Conservation (phyloP, 2,329 filamentous ascomycete genomes). For the Aspergillus persii region DNA sequence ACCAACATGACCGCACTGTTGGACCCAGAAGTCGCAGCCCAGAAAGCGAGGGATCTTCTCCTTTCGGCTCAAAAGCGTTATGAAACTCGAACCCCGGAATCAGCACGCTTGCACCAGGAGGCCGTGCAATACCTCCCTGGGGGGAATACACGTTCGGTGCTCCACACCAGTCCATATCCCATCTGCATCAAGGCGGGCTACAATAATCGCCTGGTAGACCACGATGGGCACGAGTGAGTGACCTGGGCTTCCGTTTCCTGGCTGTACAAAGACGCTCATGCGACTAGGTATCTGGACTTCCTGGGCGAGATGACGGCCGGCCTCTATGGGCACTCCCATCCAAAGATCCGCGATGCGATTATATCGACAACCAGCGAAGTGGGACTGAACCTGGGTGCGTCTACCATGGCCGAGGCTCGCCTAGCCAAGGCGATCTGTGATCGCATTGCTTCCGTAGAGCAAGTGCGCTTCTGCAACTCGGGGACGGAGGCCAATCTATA, state of each 20-base stretch:
- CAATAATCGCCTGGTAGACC: constrained; percentile 10
- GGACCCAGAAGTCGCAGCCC: neutral
- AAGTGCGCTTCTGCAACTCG: constrained; percentile 62
- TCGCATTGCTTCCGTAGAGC: constrained; percentile 54
- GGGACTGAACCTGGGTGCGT: constrained; percentile 58
- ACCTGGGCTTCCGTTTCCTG: too few relatives aligned
- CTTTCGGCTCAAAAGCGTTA: neutral
- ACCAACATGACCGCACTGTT: neutral
- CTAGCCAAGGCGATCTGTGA: constrained; percentile 53
- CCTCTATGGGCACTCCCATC: constrained; percentile 64
- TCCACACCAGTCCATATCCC: constrained; percentile 20
- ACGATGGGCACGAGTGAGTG: constrained; percentile 17
- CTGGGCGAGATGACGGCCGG: constrained; percentile 64
- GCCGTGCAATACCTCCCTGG: constrained; percentile 26
- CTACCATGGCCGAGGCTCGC: constrained; percentile 51
- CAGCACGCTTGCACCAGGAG: constrained; percentile 13
- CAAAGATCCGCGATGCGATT: constrained; percentile 52
- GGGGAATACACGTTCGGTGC: constrained; percentile 31
- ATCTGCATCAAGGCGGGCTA: constrained; percentile 14
- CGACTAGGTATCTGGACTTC: constrained; percentile 45
- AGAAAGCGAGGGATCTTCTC: neutral
- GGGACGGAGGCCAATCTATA: constrained; percentile 65
- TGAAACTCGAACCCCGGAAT: constrained; percentile 6
- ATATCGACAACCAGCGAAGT: constrained; percentile 39
- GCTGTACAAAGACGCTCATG: too few relatives aligned